Percentiles rank a stretch among this genome's conserved stretches.
phyloP scores from a whole-genome alignment of 1,284 basidiomycete genomes.

The Flammula alnicola region DNA sequence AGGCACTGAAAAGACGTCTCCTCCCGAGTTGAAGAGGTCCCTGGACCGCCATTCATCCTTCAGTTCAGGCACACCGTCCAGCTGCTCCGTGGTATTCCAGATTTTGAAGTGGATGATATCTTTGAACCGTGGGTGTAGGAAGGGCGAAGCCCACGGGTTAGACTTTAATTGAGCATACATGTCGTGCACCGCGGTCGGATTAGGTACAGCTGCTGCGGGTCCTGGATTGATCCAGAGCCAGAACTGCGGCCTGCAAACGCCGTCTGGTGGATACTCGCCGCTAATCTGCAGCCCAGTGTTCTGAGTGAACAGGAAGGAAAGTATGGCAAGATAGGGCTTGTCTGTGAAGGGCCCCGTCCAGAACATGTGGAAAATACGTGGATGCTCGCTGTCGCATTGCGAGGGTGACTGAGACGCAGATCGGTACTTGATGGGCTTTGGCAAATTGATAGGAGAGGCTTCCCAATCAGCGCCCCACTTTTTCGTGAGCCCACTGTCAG shows the following conservation, averaged over 20 bases:
- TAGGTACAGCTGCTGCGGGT: conserved; percentile 70
- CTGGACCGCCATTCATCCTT: conserved; percentile 76
- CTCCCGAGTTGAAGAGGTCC: conserved; percentile 78
- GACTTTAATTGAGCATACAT: conserved; percentile 70
- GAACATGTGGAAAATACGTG: conserved; percentile 84
- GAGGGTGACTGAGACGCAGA: conserved; percentile 59
- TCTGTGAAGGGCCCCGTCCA: conserved; percentile 87
- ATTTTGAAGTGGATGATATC: conserved; percentile 85
- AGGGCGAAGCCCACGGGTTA: conserved; percentile 86
- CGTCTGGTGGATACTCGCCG: conserved; percentile 37
- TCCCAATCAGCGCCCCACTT: conserved; percentile 49
- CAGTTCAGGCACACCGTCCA: conserved; percentile 81
- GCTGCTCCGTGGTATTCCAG: conserved; percentile 90
- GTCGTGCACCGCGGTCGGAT: conserved; percentile 70
- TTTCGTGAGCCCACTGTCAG: conserved; percentile 42
- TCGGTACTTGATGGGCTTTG: conserved; percentile 46
- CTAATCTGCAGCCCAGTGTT: conserved; percentile 72
- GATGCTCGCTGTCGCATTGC: conserved; percentile 72
- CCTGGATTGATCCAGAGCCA: conserved; percentile 92
- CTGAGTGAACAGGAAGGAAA: conserved; percentile 83
- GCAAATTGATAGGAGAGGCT: conserved; percentile 43
- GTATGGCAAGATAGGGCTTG: conserved; percentile 80
- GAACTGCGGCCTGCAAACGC: conserved; percentile 72
- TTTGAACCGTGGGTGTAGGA: conserved; percentile 80
- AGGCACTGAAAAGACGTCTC: conserved; percentile 59